Evolutionary conservation across 371 early-diverging fungal genomes (phyloP), one percentile per base, ranked within the genome.

Genomic region (Actinomortierella wolfii): DNA sequence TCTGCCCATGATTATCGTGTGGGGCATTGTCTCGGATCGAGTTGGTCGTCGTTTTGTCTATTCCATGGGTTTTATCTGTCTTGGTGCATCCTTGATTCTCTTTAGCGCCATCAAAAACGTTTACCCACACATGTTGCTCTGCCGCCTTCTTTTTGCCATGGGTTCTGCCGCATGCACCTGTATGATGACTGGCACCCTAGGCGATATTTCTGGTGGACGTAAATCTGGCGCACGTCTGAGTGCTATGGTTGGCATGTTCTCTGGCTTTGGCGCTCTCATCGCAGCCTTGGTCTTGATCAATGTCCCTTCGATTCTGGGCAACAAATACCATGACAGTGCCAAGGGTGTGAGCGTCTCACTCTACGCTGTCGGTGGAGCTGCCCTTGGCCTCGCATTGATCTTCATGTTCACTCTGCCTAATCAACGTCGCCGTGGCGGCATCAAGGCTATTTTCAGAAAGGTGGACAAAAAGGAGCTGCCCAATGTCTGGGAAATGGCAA

Each of bases 111-210:
- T 81, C 45, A 52, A 61, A 41, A 76, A 76, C 49, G 68, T 82
- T 4, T 80, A 79, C 56, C 86, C 85, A 7, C 75, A 61, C 18
- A 68, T 83, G 74, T 51, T 85, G 29, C 67, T 79, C 49, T 76
- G 79, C 64, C 81, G 85, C 47, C 69, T 81, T 45, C 61, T 81
- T 57, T 90, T 85, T 73, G 84, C 89, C 0, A 46, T 89, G 17
- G 94, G 94, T 11, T 84, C 89, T 3, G 80, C 91, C 9, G 89
- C 89, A 0, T 75, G 82, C 6, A 83, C 85, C 3, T 68, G 86
- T 23, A 92, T 94, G 94, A 80, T 89, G 80, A 81, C 85, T 1
- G 86, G 83, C 13, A 76, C 81, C 39, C 61, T 86, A 54, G 76
- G 81, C 20, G 86, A 86, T 64, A 71, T 81, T 1, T 78, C 81